Evolutionary conservation across 2,329 filamentous ascomycete genomes (phyloP).

Genomic region (Dendryphion nanum): DNA sequence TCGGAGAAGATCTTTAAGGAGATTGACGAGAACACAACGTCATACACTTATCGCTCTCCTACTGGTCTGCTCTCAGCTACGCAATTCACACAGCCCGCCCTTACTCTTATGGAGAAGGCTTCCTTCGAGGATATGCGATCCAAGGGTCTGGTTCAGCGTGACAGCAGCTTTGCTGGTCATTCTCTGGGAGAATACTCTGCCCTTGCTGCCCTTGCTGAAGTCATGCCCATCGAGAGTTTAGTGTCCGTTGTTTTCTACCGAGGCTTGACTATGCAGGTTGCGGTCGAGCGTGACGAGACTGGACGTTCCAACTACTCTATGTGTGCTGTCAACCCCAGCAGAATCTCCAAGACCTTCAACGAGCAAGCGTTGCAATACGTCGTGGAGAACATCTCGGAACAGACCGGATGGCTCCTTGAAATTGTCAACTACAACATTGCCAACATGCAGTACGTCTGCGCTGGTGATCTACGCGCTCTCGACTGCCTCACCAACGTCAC

Average conservation of each 20-base stretch:
- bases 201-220: slow-evolving; percentile 90
- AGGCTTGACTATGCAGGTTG: slow-evolving; percentile 98
- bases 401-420: slow-evolving; percentile 92
- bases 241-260: slow-evolving; percentile 99
- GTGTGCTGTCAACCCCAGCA: slow-evolving; percentile 98
- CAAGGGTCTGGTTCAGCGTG: slow-evolving; percentile 91
- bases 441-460: slow-evolving; percentile 69
- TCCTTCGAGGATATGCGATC: slow-evolving; percentile 99
- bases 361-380: slow-evolving; percentile 96
- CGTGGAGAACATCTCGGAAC: slow-evolving; percentile 89
- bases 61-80: slow-evolving; percentile 94
- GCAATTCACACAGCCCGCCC: slow-evolving; percentile 95
- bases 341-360: slow-evolving; percentile 98
- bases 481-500: slow-evolving; percentile 73
- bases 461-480: slow-evolving; percentile 64
- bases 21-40: slow-evolving; percentile 86
- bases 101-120: slow-evolving; percentile 99
- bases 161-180: slow-evolving; percentile 97
- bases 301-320: slow-evolving; percentile 98
- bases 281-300: slow-evolving; percentile 89
- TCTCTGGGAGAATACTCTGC: slow-evolving; percentile 98
- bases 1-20: slow-evolving; percentile 99
- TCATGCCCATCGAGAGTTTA: slow-evolving; percentile 99
- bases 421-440: slow-evolving; percentile 93
- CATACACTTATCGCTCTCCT: slow-evolving; percentile 95